A percentile compares a stretch with the other conserved stretches of the same genome.
Evolutionary conservation across 768 basidiomycete species (phyloP).

Genomic region (Phylloporus sp.): DNA sequence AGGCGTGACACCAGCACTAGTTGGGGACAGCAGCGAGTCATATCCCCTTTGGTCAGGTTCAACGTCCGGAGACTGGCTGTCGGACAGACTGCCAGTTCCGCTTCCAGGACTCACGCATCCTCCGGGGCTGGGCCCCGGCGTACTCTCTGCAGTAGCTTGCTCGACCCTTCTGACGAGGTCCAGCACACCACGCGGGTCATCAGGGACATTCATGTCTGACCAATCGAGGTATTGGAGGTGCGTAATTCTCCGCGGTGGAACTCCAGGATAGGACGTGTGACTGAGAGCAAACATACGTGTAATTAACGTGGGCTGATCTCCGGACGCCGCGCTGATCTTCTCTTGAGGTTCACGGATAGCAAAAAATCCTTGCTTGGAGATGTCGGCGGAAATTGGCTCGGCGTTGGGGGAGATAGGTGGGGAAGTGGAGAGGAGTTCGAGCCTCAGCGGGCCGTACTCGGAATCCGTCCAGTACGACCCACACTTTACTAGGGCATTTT

Average conservation of each 20-base stretch:
- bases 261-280: constrained; percentile 54
- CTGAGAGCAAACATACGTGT: constrained; percentile 65
- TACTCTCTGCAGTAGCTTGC: constrained; percentile 23
- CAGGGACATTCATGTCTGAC: constrained; percentile 96
- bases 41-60: constrained; percentile 1
- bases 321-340: constrained; percentile 6
- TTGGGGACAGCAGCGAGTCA: constrained; percentile 17
- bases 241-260: constrained; percentile 59
- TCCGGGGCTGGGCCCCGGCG: constrained; percentile 28
- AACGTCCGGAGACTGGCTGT: constrained; percentile 16
- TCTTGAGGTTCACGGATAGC: constrained; percentile 24
- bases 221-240: constrained; percentile 93
- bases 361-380: constrained; percentile 33
- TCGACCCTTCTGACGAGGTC: constrained; percentile 70
- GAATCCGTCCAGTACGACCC: constrained; percentile 80
- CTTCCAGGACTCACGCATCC: constrained; percentile 21
- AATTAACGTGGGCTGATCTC: constrained; percentile 33
- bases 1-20: constrained; percentile 1
- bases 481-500: constrained; percentile 86
- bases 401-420: constrained; percentile 30
- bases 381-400: constrained; percentile 32
- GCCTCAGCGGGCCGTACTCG: constrained; percentile 64
- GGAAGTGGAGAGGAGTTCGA: constrained; percentile 47
- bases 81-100: constrained; percentile 13
- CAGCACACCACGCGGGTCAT: constrained; percentile 70